A percentile compares a stretch with the other conserved stretches of the same genome.
These are phyloP conservation scores for Lentinus brumalis DNA, from an alignment of 768 basidiomycete species.

Conservation along the genomic window DNA sequence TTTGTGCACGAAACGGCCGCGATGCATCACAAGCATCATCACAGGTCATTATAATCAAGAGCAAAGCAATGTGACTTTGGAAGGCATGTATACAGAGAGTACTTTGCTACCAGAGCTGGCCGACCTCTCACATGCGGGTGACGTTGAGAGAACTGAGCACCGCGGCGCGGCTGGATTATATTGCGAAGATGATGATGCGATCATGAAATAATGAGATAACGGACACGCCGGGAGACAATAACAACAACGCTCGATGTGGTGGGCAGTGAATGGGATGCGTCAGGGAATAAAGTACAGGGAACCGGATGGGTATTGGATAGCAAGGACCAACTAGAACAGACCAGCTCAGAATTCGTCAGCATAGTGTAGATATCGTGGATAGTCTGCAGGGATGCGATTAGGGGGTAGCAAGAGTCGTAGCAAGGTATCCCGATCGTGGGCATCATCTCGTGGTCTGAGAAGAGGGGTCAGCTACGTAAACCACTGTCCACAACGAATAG, in stretches of 20 bases:
- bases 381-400: conserved; percentile 32
- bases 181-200: conserved; percentile 25
- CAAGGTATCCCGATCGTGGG: conserved; percentile 14
- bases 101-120: neutral
- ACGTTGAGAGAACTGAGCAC: conserved; percentile 1
- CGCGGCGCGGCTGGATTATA: conserved; percentile 20
- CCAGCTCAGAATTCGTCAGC: conserved; percentile 31
- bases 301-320: conserved; percentile 28
- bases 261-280: conserved; percentile 18
- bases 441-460: conserved; percentile 29
- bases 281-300: conserved; percentile 28
- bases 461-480: neutral
- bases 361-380: conserved; percentile 28
- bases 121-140: neutral
- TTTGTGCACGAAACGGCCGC: too few species aligned
- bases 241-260: conserved; percentile 23
- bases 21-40: too few species aligned
- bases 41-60: too few species aligned
- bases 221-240: conserved; percentile 14
- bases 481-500: conserved; percentile 11
- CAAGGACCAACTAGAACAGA: conserved; percentile 26
- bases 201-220: conserved; percentile 17
- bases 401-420: conserved; percentile 19
- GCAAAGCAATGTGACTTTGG: neutral
- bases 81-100: neutral